Conservation (phyloP, 1,284 basidiomycete genomes). For the Boletus subluridellus region DNA sequence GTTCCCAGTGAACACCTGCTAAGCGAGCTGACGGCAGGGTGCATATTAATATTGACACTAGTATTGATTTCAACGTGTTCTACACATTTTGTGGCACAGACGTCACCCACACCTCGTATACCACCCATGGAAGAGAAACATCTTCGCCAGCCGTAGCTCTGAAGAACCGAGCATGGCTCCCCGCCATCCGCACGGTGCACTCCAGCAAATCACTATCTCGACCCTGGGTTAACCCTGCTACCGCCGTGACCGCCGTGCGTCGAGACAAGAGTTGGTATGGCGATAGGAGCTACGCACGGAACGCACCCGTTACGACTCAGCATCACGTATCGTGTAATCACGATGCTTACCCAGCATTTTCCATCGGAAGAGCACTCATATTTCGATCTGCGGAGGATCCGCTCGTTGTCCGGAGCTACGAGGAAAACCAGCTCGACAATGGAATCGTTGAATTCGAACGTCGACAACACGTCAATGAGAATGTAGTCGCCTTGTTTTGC, state of each 20-base stretch:
- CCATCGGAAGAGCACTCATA: constrained; percentile 43
- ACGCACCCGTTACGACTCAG: not conserved
- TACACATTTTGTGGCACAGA: constrained; percentile 11
- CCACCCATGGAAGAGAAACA: constrained; percentile 38
- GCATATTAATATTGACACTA: not conserved
- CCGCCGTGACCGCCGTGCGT: not conserved
- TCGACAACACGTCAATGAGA: constrained; percentile 41
- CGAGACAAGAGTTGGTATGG: constrained; percentile 10
- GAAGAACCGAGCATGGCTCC: constrained; percentile 35
- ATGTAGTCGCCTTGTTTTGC: constrained; percentile 47
- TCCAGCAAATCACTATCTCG: constrained; percentile 27
- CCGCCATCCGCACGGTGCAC: constrained; percentile 33
- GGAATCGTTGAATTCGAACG: constrained; percentile 24
- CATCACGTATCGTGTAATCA: not conserved
- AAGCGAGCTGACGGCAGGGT: constrained; percentile 3
- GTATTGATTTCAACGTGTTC: not conserved
- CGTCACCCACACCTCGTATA: constrained; percentile 49
- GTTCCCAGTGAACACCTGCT: constrained; percentile 1
- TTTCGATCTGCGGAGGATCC: constrained; percentile 35
- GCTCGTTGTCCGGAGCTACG: constrained; percentile 41
- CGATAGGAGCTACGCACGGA: constrained; percentile 15
- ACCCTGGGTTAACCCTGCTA: not conserved
- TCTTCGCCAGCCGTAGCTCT: constrained; percentile 34
- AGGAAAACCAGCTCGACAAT: constrained; percentile 43
- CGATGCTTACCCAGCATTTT: constrained; percentile 42